phyloP scores from a whole-genome alignment of 2,329 filamentous ascomycete genomes.

The Fusarium bulbicola region DNA sequence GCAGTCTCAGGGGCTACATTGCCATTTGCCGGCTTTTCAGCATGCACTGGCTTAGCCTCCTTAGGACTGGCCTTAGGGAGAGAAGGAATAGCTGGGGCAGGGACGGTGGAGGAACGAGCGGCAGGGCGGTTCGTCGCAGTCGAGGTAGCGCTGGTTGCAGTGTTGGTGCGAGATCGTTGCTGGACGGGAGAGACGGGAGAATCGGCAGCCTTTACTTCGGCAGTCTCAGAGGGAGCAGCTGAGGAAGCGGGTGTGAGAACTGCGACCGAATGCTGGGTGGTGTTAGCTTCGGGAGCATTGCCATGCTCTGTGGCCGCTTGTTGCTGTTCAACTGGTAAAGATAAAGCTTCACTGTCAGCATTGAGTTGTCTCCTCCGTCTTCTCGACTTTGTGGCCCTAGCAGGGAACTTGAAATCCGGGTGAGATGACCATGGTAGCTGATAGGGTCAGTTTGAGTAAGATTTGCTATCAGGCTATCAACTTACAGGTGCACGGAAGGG shows the following conservation, averaged over 20 bases:
- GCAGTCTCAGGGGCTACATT: constrained; percentile 25
- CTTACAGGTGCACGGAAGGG: constrained; percentile 62
- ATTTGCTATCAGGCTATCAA: background rate
- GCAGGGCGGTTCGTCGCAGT: constrained; percentile 42
- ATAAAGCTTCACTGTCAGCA: constrained; percentile 51
- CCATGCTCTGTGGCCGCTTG: constrained; percentile 45
- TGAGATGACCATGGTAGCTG: constrained; percentile 68
- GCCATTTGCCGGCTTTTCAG: constrained; percentile 40
- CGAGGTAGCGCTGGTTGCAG: constrained; percentile 33
- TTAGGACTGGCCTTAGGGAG: constrained; percentile 53
- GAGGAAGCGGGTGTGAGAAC: constrained; percentile 28
- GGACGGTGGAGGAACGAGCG: constrained; percentile 49
- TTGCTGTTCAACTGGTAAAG: constrained; percentile 54
- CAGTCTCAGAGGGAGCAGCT: constrained; percentile 26
- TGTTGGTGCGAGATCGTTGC: constrained; percentile 40
- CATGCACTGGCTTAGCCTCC: constrained; percentile 40
- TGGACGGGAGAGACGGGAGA: constrained; percentile 45
- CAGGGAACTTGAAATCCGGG: constrained; percentile 62
- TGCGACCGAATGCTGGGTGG: constrained; percentile 22
- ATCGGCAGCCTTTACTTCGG: constrained; percentile 45
- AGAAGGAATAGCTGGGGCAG: constrained; percentile 58
- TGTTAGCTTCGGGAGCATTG: constrained; percentile 28
- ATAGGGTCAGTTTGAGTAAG: background rate
- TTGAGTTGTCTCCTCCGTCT: constrained; percentile 55
- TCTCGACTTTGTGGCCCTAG: constrained; percentile 48